Evolutionary conservation across 371 early-diverging fungal genomes (phyloP), one percentile per base, ranked within the genome.

Genomic region (Vittaforma corneae): DNA sequence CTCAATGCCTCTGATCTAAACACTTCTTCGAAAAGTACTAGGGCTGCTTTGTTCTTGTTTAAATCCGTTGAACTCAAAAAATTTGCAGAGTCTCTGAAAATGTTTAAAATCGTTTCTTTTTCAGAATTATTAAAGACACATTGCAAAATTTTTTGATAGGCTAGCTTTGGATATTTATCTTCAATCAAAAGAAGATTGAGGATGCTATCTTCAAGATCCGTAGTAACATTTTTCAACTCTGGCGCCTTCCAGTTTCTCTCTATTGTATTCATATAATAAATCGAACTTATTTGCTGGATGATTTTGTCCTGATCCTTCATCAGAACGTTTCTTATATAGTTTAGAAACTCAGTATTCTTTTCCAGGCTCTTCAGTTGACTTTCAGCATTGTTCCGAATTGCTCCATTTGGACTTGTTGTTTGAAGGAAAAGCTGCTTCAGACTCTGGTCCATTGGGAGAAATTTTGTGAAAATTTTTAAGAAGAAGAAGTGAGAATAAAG

Each of bases 261-360:
- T 16, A 77, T 38, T 38, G 65, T 32, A 62, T 74, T 77, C 55
- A 61, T 67, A 48, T 71, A 71, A 64, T 48, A 77, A 30, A 74
- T 28, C 2, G 67, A 26, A 11, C 64, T 18, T 0, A 67, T 48
- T 48, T 67, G 58, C 46, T 56, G 59, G 0, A 77, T 33, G 16
- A 53, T 51, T 0, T 37, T 24, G 40, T 77, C 60, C 1, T 40
- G 18, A 54, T 74, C 72, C 18, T 58, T 65, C 74, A 77, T 77
- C 9, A 60, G 53, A 18, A 52, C 54, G 0, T 26, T 20, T 5
- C 65, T 66, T 18, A 77, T 62, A 11, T 44, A 50, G 11, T 55
- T 24, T 14, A 77, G 42, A 55, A 70, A 53, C 5, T 52, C 56
- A 0, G 51, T 54, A 42, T 74, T 45, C 47, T 59, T 74, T 51